phyloP scores from a whole-genome alignment of 228 moss, liverwort and hornwort species.

The Sphagnum fallax region DNA sequence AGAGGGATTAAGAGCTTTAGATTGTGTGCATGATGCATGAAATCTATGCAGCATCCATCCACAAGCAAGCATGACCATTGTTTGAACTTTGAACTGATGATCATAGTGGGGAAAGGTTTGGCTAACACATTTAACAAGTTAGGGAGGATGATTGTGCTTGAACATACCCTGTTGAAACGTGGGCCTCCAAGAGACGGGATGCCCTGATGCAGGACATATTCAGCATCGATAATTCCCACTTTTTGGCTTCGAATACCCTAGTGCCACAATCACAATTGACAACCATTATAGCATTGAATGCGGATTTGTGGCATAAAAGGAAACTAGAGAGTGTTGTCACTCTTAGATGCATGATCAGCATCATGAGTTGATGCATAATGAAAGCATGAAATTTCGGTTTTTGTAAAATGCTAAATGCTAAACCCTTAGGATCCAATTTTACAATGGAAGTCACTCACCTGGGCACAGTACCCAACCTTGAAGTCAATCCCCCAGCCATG shows the following conservation, averaged over 20 bases:
- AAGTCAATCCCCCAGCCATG: conserved; percentile 52
- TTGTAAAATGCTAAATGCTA: no score
- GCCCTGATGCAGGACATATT: conserved; percentile 34
- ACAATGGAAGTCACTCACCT: conserved; percentile 12
- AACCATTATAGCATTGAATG: no score
- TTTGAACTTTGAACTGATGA: not conserved
- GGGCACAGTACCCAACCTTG: conserved; percentile 44
- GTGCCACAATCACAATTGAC: not conserved
- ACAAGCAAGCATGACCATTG: not conserved
- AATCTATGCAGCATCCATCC: not conserved
- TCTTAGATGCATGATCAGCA: no score
- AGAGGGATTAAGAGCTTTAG: not conserved
- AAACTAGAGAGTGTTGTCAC: no score
- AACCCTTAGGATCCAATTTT: no score
- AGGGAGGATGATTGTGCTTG: conserved; percentile 1
- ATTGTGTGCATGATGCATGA: not conserved
- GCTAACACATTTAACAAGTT: not conserved
- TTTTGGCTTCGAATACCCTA: conserved; percentile 41
- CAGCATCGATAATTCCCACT: conserved; percentile 41
- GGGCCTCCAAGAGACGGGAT: conserved; percentile 51
- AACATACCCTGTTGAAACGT: conserved; percentile 9
- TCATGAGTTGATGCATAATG: no score
- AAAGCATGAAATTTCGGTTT: no score
- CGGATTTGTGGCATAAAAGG: no score
- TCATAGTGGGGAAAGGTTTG: not conserved